These are phyloP conservation scores for Apophysomyces sp. DNA, from an alignment of 371 early-diverging fungal genomes.

Conservation along the genomic window DNA sequence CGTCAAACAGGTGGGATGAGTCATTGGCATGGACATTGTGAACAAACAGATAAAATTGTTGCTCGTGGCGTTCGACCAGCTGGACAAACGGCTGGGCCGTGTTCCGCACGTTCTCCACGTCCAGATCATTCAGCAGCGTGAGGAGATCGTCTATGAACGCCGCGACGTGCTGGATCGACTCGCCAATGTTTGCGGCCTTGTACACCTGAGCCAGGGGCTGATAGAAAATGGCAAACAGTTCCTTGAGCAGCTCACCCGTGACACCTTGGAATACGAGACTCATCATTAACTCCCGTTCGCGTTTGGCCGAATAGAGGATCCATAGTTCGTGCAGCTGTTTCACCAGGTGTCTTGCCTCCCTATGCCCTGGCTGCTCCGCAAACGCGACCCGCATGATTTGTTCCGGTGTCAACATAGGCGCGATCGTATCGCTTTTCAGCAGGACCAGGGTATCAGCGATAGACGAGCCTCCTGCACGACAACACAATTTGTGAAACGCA, in stretches of 20 bases:
- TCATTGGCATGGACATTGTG: constrained; percentile 61
- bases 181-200: constrained; percentile 65
- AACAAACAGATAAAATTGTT: constrained; percentile 59
- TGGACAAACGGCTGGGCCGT: constrained; percentile 45
- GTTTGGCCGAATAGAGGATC: constrained; percentile 49
- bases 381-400: constrained; percentile 41
- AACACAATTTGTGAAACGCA: neutral
- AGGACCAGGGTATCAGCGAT: constrained; percentile 32
- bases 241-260: constrained; percentile 63
- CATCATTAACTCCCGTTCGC: constrained; percentile 59
- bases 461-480: neutral
- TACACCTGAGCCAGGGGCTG: constrained; percentile 66
- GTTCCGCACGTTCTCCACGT: constrained; percentile 30
- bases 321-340: constrained; percentile 46
- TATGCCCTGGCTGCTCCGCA: constrained; percentile 4
- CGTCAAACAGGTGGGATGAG: constrained; percentile 39
- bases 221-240: constrained; percentile 65
- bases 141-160: constrained; percentile 62
- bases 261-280: constrained; percentile 61
- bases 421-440: constrained; percentile 41
- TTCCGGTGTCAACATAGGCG: constrained; percentile 38
- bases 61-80: constrained; percentile 54
- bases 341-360: constrained; percentile 30
- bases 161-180: constrained; percentile 56
- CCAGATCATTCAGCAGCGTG: constrained; percentile 47